Base-by-base conservation (phyloP, 768 basidiomycete genomes). In the Rhizopogon vulgaris region DNA sequence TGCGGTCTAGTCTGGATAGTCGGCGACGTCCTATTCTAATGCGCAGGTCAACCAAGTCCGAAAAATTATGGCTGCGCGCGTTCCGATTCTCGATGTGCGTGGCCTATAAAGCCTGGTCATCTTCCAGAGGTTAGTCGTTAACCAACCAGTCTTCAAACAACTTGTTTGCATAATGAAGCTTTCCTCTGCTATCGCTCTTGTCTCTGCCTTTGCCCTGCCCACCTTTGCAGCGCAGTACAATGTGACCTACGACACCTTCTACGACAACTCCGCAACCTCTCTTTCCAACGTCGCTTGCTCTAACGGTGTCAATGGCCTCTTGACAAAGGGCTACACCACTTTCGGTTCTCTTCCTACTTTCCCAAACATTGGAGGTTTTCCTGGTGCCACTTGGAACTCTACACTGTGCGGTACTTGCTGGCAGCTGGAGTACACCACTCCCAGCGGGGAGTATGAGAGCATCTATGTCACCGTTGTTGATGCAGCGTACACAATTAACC, bases 361-460 rank as follows among this genome's bases (percentile, higher is more conserved):
- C 65, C 66, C 69, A 14, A 52, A 58, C 50, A 64, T 71, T 42
- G 69, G 67, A 22, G 71, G 62, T 9, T 32, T 54, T 22, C 54
- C 55, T 12, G 57, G 47, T 25, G 40, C 58, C 34, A 52, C 52
- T 17, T 84, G 69, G 64, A 74, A 80, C 61, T 82, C 80, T 5
- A 45, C 71, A 2, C 63, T 68, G n/a, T 84, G 83, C 56, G 82
- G 82, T 18, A 72, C 77, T 34, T 85, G 82, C 67, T 85, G 80
- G 79, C 52, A 73, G 52, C 60, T 84, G 52, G 72, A 76, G n/a
- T 83, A 73, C 67, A 67, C 69, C 17, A 64, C 67, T 38, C 53
- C 56, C 6, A 54, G 57, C 18, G 69, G 69, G 4, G 63, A 54
- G 1, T 61, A 54, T 34, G 72, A 59, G 56, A 75, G 60, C 49